These are phyloP conservation scores for Trichomonas vaginalis DNA, from an alignment of 208 protist species.

Conservation along the genomic window DNA sequence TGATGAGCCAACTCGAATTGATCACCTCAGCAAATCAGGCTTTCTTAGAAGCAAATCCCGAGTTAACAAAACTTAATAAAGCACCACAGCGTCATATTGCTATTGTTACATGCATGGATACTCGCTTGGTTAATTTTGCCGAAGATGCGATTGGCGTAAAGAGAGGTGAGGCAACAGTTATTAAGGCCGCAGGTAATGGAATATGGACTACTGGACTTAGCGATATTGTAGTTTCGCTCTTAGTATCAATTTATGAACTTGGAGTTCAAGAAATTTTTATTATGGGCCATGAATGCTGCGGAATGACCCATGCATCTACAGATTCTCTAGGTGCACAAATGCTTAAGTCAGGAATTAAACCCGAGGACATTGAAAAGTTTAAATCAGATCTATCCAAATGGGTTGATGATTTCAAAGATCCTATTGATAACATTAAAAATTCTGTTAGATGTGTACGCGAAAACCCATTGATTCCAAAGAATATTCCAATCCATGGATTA, in stretches of 20 bases:
- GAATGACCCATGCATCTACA: not conserved
- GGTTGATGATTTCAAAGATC: not conserved
- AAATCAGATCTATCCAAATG: not conserved
- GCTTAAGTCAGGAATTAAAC: not conserved
- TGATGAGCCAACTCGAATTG: not conserved
- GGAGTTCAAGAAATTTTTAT: not conserved
- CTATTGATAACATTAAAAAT: not conserved
- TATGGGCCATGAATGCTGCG: not conserved
- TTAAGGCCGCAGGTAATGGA: not conserved
- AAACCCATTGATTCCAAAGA: not conserved
- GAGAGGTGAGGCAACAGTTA: not conserved
- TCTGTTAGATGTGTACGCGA: not conserved
- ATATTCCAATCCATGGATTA: not conserved
- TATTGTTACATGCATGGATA: not conserved
- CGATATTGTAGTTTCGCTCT: not conserved
- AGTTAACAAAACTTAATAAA: not conserved
- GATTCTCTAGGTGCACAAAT: not conserved
- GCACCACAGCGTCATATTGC: not conserved
- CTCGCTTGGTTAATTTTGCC: not conserved
- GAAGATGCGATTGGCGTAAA: not conserved
- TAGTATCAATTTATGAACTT: not conserved
- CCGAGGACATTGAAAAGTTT: not conserved
- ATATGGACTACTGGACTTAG: not conserved
- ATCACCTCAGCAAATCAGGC: not conserved
- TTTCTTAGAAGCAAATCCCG: not conserved